Percentiles rank a stretch among this genome's conserved stretches.
Conservation (phyloP, 345 rosid species). For the Salix arbutifolia region DNA sequence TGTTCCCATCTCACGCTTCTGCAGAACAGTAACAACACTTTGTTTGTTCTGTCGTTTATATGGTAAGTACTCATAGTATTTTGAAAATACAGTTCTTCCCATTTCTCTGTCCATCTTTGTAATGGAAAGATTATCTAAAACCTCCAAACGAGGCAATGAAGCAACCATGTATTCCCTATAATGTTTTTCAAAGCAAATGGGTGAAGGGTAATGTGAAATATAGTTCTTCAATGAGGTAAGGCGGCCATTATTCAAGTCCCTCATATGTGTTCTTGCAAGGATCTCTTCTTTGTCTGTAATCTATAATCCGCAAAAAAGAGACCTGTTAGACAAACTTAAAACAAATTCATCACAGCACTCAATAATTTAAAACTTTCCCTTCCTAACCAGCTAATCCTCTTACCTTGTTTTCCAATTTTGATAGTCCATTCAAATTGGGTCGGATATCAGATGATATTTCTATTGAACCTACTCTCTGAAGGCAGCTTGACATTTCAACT, state of each 20-base stretch:
- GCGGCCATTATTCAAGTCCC: constrained; percentile 15
- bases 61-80: constrained; percentile 69
- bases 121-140: constrained; percentile 65
- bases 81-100: constrained; percentile 46
- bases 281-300: constrained; percentile 35
- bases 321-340: constrained; percentile 17
- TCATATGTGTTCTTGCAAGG: constrained; percentile 3
- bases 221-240: constrained; percentile 38
- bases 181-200: constrained; percentile 80
- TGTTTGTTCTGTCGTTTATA: constrained; percentile 64
- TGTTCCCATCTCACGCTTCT: constrained; percentile 67
- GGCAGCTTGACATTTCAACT: constrained; percentile 45
- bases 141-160: constrained; percentile 64
- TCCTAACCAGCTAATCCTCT: not conserved
- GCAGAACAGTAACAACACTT: constrained; percentile 59
- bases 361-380: constrained; percentile 5
- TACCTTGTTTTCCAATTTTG: constrained; percentile 28
- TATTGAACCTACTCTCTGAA: constrained; percentile 19
- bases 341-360: constrained; percentile 9
- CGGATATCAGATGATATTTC: constrained; percentile 24
- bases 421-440: constrained; percentile 2
- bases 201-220: constrained; percentile 60
- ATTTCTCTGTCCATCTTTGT: constrained; percentile 63
- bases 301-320: constrained; percentile 23
- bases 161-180: constrained; percentile 80